A percentile compares a stretch with the other conserved stretches of the same genome.
Conservation (phyloP, 139 green algal species). For the Coelastrella sp. region DNA sequence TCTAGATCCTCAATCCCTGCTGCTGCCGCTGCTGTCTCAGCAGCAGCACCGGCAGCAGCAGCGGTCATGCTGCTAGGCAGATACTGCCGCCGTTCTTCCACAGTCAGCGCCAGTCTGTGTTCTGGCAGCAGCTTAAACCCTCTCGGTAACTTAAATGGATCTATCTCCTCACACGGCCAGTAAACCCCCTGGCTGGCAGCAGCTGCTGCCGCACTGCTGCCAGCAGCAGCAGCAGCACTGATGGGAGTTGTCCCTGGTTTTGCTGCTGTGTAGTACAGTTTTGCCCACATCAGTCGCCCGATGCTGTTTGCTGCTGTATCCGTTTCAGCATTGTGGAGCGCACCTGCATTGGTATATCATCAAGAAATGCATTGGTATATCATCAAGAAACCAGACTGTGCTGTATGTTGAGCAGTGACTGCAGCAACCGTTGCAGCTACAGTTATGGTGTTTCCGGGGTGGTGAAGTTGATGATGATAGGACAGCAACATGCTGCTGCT, state of each 20-base stretch:
- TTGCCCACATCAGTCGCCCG: constrained; percentile 31
- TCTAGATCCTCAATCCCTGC: neutral
- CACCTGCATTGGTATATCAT: neutral
- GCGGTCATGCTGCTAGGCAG: constrained; percentile 23
- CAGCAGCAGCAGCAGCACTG: neutral
- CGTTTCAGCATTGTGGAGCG: neutral
- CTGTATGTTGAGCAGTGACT: too few species aligned
- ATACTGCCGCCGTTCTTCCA: constrained; percentile 46
- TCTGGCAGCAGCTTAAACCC: constrained; percentile 61
- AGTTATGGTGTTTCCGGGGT: too few species aligned
- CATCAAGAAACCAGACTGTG: too few species aligned
- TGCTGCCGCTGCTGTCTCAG: neutral
- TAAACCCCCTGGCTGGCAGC: neutral
- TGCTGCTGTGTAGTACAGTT: neutral
- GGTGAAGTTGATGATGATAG: too few species aligned
- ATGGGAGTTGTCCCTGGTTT: neutral
- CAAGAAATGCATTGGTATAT: neutral
- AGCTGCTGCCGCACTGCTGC: neutral
- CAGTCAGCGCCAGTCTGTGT: constrained; percentile 50
- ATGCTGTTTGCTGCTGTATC: constrained; percentile 43
- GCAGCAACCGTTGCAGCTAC: too few species aligned
- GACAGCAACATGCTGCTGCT: too few species aligned
- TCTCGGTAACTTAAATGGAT: constrained; percentile 61
- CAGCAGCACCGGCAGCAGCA: neutral
- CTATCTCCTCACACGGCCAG: constrained; percentile 78